Evolutionary conservation across 1,139 yeast species (phyloP).

Genomic region (Arxiozyma slooffiae): DNA sequence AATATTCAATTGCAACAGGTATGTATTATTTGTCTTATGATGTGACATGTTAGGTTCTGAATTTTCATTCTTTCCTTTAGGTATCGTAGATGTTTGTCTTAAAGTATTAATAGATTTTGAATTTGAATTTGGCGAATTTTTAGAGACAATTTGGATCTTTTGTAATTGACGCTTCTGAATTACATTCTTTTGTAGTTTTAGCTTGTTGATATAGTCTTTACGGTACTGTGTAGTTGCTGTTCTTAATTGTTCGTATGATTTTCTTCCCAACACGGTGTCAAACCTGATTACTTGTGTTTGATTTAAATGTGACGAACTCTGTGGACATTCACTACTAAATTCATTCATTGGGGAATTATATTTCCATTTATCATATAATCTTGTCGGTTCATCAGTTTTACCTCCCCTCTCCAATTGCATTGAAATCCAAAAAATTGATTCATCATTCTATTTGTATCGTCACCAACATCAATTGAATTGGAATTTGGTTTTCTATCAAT

Average conservation of each 20-base stretch:
- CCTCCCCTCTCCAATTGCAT: conserved; percentile 32
- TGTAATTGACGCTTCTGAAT: conserved; percentile 25
- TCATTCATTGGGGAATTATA: conserved; percentile 59
- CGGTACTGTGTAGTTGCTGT: conserved; percentile 42
- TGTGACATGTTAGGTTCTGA: neutral
- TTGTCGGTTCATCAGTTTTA: conserved; percentile 39
- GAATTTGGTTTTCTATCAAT: conserved; percentile 50
- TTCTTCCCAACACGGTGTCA: conserved; percentile 82
- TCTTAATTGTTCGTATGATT: conserved; percentile 64
- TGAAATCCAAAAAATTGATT: conserved; percentile 24
- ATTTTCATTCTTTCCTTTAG: conserved; percentile 5
- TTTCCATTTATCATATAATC: conserved; percentile 65
- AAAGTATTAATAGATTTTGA: conserved; percentile 1
- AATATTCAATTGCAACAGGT: too few species aligned
- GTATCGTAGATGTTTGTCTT: conserved; percentile 2
- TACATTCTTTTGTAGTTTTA: conserved; percentile 30
- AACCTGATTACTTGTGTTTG: conserved; percentile 85
- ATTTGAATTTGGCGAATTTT: conserved; percentile 5
- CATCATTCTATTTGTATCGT: conserved; percentile 18
- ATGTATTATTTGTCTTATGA: neutral
- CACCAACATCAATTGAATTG: conserved; percentile 24
- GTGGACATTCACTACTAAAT: conserved; percentile 47
- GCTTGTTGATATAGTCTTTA: conserved; percentile 40
- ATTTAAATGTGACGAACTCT: conserved; percentile 58
- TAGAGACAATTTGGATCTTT: conserved; percentile 1